Evolutionary conservation across 352 stramenopile genomes (phyloP), one percentile per base, ranked within the genome.

Genomic region (Pythium periplocum): DNA sequence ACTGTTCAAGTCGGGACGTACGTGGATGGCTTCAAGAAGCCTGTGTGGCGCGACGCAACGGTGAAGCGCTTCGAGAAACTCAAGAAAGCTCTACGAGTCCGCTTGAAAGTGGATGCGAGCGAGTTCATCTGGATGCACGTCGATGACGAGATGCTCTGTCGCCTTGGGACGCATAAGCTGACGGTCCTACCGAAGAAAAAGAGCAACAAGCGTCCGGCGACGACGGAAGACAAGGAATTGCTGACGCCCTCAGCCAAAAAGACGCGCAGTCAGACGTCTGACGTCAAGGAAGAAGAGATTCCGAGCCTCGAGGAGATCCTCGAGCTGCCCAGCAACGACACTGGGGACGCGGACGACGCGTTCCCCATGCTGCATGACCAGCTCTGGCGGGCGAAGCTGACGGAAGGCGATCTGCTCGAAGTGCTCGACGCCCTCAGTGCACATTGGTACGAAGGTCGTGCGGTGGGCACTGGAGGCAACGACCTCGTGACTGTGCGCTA

Each of bases 401-500:
- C 40, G n/a, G 34, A 46, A 0, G 58, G 53, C 4, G 40, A 62
- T 10, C 41, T 54, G 10, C 5, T 78, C 4, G 65, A 74, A 12
- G 55, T 64, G 0, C 42, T 50, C 4, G 68, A 73, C 56, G 35
- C 49, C 10, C 35, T 45, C 26, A 4, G 35, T 3, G 12, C 12
- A 17, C 11, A 68, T 6, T 78, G 68, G 68, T 69, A 67, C 46
- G 58, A 69, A 6, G 57, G 38, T 6, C 56, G 62, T 4, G 61
- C 96, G 33, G 66, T 95, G 4, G 71, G 90, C 8, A 69, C 88
- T 4, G 17, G 17, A 26, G 49, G 36, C 4, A 32, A 8, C 2
- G 59, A 78, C 33, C 53, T 86, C 5, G 54, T 97, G 7, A 61
- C 83, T 4, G 80, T 97, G 38, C 87, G 95, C 55, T 97, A 96